These are phyloP conservation scores for Diaporthe batatas DNA, from an alignment of 2,329 filamentous ascomycete species.

Conservation along the genomic window DNA sequence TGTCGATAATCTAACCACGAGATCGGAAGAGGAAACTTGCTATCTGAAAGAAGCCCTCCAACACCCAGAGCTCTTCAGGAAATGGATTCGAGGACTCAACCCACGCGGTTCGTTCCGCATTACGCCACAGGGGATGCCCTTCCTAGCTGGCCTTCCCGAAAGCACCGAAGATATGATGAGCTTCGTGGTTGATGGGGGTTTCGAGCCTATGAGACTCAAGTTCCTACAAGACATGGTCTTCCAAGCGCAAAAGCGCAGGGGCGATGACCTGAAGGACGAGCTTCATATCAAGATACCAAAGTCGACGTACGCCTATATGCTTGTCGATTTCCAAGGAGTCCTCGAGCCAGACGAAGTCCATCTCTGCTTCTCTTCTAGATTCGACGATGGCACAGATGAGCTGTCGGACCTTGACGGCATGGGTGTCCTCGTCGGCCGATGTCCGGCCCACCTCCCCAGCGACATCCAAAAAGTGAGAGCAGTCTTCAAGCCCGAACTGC, in stretches of 20 bases:
- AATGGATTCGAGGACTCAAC: slow-evolving; percentile 65
- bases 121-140: slow-evolving; percentile 56
- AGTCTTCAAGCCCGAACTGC: slow-evolving; percentile 70
- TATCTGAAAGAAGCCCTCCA: slow-evolving; percentile 65
- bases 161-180: slow-evolving; percentile 64
- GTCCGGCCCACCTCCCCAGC: slow-evolving; percentile 76
- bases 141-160: slow-evolving; percentile 64
- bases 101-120: slow-evolving; percentile 54
- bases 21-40: slow-evolving; percentile 65
- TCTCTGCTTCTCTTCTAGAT: slow-evolving; percentile 74
- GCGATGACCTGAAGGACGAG: slow-evolving; percentile 65
- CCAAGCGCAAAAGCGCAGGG: slow-evolving; percentile 64
- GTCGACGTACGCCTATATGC: slow-evolving; percentile 75
- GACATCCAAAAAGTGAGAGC: slow-evolving; percentile 79
- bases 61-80: slow-evolving; percentile 62
- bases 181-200: slow-evolving; percentile 70
- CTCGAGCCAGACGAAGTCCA: slow-evolving; percentile 77
- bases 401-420: slow-evolving; percentile 67
- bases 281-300: slow-evolving; percentile 72
- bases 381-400: slow-evolving; percentile 67
- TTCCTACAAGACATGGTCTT: slow-evolving; percentile 64
- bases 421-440: slow-evolving; percentile 77
- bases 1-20: slow-evolving; percentile 60
- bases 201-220: slow-evolving; percentile 62
- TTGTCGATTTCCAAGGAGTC: slow-evolving; percentile 74